Percentiles rank a stretch among this genome's conserved stretches.
phyloP scores from a whole-genome alignment of 805 yeast species.

The Starmerella geochares region DNA sequence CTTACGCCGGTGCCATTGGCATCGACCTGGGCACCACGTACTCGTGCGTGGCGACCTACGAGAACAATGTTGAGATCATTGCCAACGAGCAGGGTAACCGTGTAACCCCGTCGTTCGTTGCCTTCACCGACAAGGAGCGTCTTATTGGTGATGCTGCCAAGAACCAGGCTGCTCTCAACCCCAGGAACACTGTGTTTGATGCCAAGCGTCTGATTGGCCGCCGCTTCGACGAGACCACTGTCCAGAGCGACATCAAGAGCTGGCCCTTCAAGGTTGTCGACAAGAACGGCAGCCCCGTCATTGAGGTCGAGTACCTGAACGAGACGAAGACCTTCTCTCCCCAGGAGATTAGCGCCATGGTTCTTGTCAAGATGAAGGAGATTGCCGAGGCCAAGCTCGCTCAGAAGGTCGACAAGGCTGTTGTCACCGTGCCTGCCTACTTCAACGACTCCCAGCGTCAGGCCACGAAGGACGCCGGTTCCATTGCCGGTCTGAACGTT shows the following conservation, averaged over 20 bases:
- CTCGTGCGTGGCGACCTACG: slow-evolving; percentile 92
- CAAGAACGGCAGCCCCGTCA: slow-evolving; percentile 67
- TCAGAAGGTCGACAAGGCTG: slow-evolving; percentile 70
- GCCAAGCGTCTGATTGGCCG: slow-evolving; percentile 94
- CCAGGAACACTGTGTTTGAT: slow-evolving; percentile 72
- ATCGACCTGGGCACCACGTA: slow-evolving; percentile 96
- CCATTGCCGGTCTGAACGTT: slow-evolving; percentile 75
- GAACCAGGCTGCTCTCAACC: slow-evolving; percentile 94
- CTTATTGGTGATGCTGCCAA: slow-evolving; percentile 94
- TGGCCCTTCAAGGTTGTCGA: slow-evolving; percentile 81
- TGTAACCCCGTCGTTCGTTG: slow-evolving; percentile 93
- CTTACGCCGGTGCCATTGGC: slow-evolving; percentile 99
- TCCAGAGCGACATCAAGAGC: slow-evolving; percentile 82
- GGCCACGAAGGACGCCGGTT: slow-evolving; percentile 85
- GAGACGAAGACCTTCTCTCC: slow-evolving; percentile 84
- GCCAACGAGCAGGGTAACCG: slow-evolving; percentile 99
- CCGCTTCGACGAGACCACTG: slow-evolving; percentile 70
- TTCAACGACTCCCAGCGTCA: slow-evolving; percentile 84
- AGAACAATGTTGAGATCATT: slow-evolving; percentile 88
- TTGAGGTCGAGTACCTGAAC: slow-evolving; percentile 71
- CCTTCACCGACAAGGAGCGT: slow-evolving; percentile 87
- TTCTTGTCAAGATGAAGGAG: slow-evolving; percentile 78
- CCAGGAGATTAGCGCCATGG: slow-evolving; percentile 92
- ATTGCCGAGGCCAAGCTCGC: slow-evolving; percentile 76
- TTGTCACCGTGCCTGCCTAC: slow-evolving; percentile 79